Evolutionary conservation across 2,329 filamentous ascomycete species (phyloP), one percentile per base, ranked within the genome.

Genomic region (Kalaharituber pfeilii): DNA sequence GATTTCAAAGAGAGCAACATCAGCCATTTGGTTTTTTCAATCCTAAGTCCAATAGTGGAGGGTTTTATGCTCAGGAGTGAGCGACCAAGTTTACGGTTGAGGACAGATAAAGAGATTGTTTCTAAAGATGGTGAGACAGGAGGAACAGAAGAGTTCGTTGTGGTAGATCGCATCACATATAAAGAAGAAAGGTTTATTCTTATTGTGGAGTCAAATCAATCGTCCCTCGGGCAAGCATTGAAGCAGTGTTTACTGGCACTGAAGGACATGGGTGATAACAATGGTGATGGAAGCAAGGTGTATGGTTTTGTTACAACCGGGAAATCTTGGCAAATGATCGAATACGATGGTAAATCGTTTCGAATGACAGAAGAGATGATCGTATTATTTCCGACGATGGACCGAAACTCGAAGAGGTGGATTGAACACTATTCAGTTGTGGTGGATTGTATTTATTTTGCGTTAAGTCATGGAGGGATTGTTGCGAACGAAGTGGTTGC

Each of bases 381-480:
- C 3, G 49, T 50, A 25, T 15, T 50, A 50, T 50, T 50, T 50
- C 20, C n/a, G 26, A 22, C 11, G 15, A 50, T 50, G 49, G 49
- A 11, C 29, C 24, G 52, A 50, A 50, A 55, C 5, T 53, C 53
- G 45, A 30, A 53, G 5, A 18, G 4, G 45, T 59, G 57, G 57
- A 53, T 59, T 50, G 52, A 53, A 51, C 29, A 56, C 25, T 33
- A 39, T 52, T 59, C 50, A 0, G 22, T 52, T 9, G 27, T 55
- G 13, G 50, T 59, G 28, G 55, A 57, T 27, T 55, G 57, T 50
- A 55, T 59, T 15, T 55, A 55, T 15, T 25, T 36, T n/a, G 57
- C 55, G 33, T 59, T 59, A 51, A 47, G 26, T 26, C 53, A 50
- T 15, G 36, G 57, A 55, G 52, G 52, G 56, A 36, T 47, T 22